Evolutionary conservation across 495 filamentous ascomycete genomes (phyloP).

Genomic region (Talaromyces wortmannii): DNA sequence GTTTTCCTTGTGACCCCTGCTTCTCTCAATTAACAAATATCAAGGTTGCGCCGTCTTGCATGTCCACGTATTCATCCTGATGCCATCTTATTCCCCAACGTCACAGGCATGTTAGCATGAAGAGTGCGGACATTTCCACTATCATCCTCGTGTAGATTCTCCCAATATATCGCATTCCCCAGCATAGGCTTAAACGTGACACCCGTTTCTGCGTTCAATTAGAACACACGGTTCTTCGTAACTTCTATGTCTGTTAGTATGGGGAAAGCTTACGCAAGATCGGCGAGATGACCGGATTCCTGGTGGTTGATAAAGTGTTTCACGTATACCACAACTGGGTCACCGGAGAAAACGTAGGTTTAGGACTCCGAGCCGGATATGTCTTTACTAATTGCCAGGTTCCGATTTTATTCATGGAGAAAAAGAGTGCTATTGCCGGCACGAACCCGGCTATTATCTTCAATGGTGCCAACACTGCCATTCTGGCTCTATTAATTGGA

Average conservation of each 20-base stretch:
- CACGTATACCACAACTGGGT: constrained; percentile 1
- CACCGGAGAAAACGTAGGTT: neutral
- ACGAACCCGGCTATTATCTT: too few species aligned
- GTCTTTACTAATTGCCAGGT: too few species aligned
- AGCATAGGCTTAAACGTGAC: constrained; percentile 34
- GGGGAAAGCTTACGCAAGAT: constrained; percentile 1
- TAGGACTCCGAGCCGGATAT: neutral
- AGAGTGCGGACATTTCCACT: constrained; percentile 56
- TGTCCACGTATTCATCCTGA: constrained; percentile 88
- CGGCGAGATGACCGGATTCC: neutral
- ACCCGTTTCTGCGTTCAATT: constrained; percentile 45
- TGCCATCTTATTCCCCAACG: constrained; percentile 60
- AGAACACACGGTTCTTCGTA: constrained; percentile 36
- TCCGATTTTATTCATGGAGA: too few species aligned
- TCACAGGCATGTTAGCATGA: constrained; percentile 66
- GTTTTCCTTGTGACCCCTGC: too few species aligned
- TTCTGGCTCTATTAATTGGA: too few species aligned
- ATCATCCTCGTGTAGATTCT: constrained; percentile 59
- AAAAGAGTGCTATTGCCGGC: too few species aligned
- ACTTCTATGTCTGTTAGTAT: neutral
- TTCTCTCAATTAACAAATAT: neutral
- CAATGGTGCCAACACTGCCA: too few species aligned
- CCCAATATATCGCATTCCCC: constrained; percentile 73
- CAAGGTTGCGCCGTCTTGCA: neutral
- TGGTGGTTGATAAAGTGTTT: neutral